Conservation (phyloP, 768 basidiomycete genomes). For the Trametes villosa region DNA sequence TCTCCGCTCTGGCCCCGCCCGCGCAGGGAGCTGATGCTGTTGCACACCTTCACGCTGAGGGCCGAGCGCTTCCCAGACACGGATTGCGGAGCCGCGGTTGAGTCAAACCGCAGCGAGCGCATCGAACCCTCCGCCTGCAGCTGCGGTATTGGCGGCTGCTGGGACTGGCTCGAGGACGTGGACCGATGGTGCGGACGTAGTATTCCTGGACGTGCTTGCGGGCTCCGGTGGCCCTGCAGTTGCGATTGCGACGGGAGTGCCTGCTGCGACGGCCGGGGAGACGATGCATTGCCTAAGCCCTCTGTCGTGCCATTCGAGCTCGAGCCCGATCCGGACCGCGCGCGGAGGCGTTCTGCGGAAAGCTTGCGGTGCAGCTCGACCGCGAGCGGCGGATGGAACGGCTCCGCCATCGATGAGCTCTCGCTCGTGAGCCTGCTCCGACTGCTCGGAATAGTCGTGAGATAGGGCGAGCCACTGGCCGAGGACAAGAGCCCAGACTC, state of each 20-base stretch:
- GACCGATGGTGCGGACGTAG: conserved; percentile 47
- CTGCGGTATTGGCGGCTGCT: neutral
- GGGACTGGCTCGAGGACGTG: conserved; percentile 40
- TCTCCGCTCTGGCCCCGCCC: conserved; percentile 8
- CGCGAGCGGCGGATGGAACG: conserved; percentile 13
- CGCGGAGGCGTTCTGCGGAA: conserved; percentile 30
- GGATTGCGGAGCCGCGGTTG: conserved; percentile 31
- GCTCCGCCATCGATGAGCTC: conserved; percentile 5
- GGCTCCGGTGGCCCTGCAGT: conserved; percentile 26
- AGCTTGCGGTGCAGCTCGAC: conserved; percentile 29
- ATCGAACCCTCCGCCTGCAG: conserved; percentile 1
- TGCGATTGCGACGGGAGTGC: neutral
- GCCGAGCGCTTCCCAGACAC: conserved; percentile 11
- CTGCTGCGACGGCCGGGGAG: neutral
- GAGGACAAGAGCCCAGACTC: conserved; percentile 17
- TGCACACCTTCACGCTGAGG: conserved; percentile 18
- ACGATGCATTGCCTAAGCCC: neutral
- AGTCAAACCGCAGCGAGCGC: conserved; percentile 35
- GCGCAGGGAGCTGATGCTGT: conserved; percentile 26
- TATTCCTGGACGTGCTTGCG: conserved; percentile 42
- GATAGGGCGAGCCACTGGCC: conserved; percentile 1
- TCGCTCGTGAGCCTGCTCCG: conserved; percentile 29
- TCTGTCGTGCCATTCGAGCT: conserved; percentile 14
- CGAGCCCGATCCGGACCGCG: conserved; percentile 20
- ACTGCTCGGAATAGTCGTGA: conserved; percentile 18